Conservation (phyloP, 2,329 filamentous ascomycete genomes). For the Sphaerulina populicola region DNA sequence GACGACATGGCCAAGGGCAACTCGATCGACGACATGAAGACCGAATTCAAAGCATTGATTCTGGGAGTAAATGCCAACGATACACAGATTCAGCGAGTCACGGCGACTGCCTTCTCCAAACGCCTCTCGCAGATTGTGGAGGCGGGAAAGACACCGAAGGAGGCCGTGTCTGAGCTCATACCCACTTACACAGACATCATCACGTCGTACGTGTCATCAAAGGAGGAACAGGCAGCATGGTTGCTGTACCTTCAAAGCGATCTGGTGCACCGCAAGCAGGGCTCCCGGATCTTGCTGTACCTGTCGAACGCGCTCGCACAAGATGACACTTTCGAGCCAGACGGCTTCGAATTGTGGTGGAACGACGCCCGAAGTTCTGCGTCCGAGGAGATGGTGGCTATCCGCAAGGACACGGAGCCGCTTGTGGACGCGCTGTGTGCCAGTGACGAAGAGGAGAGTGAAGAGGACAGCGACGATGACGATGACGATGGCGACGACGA, state of each 20-base stretch:
- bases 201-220: conserved; percentile 46
- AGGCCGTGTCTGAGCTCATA: conserved; percentile 38
- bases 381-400: conserved; percentile 58
- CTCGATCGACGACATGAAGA: conserved; percentile 73
- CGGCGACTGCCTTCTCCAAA: conserved; percentile 77
- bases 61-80: conserved; percentile 87
- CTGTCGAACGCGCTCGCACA: conserved; percentile 78
- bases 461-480: conserved; percentile 50
- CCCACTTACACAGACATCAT: conserved; percentile 52
- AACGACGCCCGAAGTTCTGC: conserved; percentile 57
- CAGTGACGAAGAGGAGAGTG: conserved; percentile 54
- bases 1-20: conserved; percentile 69
- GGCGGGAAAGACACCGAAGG: conserved; percentile 31
- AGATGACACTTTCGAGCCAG: conserved; percentile 77
- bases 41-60: conserved; percentile 89
- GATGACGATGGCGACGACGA: conserved; percentile 31
- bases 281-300: conserved; percentile 62
- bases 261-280: conserved; percentile 56
- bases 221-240: conserved; percentile 74
- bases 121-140: conserved; percentile 64
- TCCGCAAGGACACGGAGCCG: conserved; percentile 65
- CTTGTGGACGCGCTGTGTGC: conserved; percentile 74
- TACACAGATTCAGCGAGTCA: conserved; percentile 74
- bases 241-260: conserved; percentile 74
- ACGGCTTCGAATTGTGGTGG: conserved; percentile 87